These are phyloP conservation scores for Trichoderma sp. DNA, from an alignment of 2,329 filamentous ascomycete genomes.

Conservation along the genomic window DNA sequence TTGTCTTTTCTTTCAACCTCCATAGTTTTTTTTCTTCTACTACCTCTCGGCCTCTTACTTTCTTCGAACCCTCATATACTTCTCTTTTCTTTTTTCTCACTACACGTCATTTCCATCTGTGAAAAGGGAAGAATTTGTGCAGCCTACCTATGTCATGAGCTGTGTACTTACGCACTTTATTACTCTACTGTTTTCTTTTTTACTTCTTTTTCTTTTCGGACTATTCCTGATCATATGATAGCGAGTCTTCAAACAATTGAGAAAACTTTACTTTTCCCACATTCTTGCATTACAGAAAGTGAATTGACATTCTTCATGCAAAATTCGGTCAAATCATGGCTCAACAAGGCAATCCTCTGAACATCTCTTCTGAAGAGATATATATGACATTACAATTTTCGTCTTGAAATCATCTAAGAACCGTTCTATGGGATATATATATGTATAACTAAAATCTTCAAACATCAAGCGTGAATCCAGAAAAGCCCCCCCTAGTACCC, in stretches of 20 bases:
- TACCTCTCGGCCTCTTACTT: too few species aligned
- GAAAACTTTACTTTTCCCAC: background rate
- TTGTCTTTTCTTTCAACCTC: background rate
- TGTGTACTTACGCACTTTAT: background rate
- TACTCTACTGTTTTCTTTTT: background rate
- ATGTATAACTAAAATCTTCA: background rate
- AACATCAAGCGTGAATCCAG: constrained; percentile 16
- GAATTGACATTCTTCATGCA: too few species aligned
- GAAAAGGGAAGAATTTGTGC: background rate
- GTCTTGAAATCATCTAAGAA: background rate
- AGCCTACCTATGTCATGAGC: background rate
- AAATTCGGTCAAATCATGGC: too few species aligned
- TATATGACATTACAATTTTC: background rate
- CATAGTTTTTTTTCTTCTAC: background rate
- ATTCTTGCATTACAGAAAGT: too few species aligned
- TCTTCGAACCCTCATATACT: background rate
- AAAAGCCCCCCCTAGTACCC: background rate
- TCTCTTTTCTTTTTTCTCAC: background rate
- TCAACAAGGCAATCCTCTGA: too few species aligned
- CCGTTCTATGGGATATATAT: constrained; percentile 18
- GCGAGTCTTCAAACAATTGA: background rate
- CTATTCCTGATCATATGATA: background rate
- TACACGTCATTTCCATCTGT: background rate
- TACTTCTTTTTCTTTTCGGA: background rate
- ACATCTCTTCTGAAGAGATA: too few species aligned